Conservation (phyloP, 2,329 filamentous ascomycete species). For the Alternaria gansuensis region DNA sequence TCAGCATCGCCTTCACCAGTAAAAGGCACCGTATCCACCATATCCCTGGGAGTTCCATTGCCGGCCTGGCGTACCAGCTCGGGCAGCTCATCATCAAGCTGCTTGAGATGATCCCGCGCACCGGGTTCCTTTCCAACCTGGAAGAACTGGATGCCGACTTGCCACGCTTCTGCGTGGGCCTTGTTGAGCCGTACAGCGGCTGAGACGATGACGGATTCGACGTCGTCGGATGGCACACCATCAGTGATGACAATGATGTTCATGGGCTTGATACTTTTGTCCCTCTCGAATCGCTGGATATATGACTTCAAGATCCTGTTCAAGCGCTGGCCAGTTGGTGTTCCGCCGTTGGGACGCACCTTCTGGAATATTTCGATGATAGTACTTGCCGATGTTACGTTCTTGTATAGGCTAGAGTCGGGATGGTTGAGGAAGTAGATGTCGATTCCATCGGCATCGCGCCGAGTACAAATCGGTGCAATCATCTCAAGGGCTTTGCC, state of each 20-base stretch:
- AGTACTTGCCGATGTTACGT: conserved; percentile 65
- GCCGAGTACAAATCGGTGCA: conserved; percentile 79
- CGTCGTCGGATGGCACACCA: conserved; percentile 81
- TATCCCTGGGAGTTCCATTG: conserved; percentile 73
- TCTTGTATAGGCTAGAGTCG: conserved; percentile 67
- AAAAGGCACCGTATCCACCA: conserved; percentile 90
- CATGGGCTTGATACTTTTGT: conserved; percentile 72
- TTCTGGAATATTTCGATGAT: conserved; percentile 75
- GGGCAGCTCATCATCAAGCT: conserved; percentile 77
- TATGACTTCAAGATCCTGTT: conserved; percentile 78
- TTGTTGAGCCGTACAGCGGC: conserved; percentile 75
- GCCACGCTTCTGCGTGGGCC: conserved; percentile 75
- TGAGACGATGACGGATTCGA: conserved; percentile 70
- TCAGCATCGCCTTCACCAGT: conserved; percentile 60
- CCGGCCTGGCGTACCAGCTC: conserved; percentile 59
- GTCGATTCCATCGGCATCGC: conserved; percentile 87
- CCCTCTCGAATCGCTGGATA: conserved; percentile 63
- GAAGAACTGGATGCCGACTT: conserved; percentile 95
- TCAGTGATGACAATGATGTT: conserved; percentile 96
- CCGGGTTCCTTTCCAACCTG: conserved; percentile 80
- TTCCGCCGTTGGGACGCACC: conserved; percentile 71
- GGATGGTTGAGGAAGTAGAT: conserved; percentile 86
- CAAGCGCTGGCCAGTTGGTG: conserved; percentile 78
- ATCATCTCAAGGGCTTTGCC: conserved; percentile 74
- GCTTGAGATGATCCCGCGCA: conserved; percentile 71